A percentile compares a stretch with the other conserved stretches of the same genome.
Conservation (phyloP, 257 asterid species). For the Cordia subcordata region DNA sequence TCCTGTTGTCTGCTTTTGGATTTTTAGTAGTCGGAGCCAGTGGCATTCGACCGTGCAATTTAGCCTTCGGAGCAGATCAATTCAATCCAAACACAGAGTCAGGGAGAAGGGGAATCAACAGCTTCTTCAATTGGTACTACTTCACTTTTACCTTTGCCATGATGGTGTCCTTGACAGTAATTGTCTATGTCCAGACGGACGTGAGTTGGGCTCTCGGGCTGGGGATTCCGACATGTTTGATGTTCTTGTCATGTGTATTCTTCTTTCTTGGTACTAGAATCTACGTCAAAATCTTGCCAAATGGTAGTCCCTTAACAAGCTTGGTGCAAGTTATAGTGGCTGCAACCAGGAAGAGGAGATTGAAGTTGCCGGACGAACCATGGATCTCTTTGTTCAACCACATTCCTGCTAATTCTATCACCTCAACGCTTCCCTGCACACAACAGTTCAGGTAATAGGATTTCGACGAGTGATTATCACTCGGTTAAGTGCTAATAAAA, state of each 20-base stretch:
- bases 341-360: conserved; percentile 19
- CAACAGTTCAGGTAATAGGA: conserved; percentile 24
- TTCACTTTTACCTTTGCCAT: conserved; percentile 26
- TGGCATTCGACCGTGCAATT: conserved; percentile 29
- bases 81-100: conserved; percentile 26
- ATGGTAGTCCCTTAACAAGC: conserved; percentile 31
- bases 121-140: conserved; percentile 36
- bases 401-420: conserved; percentile 9
- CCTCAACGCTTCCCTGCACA: conserved; percentile 20
- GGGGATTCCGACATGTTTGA: conserved; percentile 21
- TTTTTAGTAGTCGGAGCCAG: conserved; percentile 20
- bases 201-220: conserved; percentile 25
- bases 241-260: conserved; percentile 22
- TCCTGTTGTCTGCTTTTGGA: conserved; percentile 17
- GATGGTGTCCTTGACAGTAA: conserved; percentile 20
- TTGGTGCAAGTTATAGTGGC: conserved; percentile 23
- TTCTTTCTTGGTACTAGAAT: conserved; percentile 26
- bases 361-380: conserved; percentile 18
- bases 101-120: conserved; percentile 24
- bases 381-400: conserved; percentile 15
- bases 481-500: too few relatives aligned
- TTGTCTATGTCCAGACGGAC: conserved; percentile 23
- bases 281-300: conserved; percentile 18
- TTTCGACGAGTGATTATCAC: too few relatives aligned
- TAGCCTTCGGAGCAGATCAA: conserved; percentile 35